A percentile compares a stretch with the other conserved stretches of the same genome.
Conservation (phyloP, 345 rosid genomes). For the Syzygium oleosum region DNA sequence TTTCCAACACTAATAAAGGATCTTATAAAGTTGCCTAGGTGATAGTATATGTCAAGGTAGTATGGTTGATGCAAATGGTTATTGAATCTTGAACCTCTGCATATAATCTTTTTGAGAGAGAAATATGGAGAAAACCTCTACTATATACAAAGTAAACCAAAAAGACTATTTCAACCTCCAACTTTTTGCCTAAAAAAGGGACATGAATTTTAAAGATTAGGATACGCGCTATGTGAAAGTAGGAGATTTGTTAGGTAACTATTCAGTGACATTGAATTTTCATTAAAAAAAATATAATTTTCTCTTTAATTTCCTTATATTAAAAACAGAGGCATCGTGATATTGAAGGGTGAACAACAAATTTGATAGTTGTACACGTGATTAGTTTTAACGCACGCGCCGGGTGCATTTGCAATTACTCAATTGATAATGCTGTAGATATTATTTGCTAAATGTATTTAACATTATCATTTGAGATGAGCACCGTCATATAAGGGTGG, state of each 20-base stretch:
- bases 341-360: background rate
- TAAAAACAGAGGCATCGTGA: background rate
- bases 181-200: background rate
- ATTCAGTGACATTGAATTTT: background rate
- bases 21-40: background rate
- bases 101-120: background rate
- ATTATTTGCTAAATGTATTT: background rate
- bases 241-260: background rate
- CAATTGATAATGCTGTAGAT: background rate
- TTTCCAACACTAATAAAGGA: background rate
- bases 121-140: background rate
- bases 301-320: background rate
- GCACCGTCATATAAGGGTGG: background rate
- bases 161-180: background rate
- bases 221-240: background rate
- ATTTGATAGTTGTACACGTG: no score
- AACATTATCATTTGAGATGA: background rate
- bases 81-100: background rate
- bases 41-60: background rate
- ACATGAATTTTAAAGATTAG: background rate
- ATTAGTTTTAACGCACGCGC: no score
- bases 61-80: background rate
- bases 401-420: background rate
- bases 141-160: background rate
- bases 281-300: background rate